A percentile compares a stretch with the other conserved stretches of the same genome.
phyloP scores from a whole-genome alignment of 345 rosid genomes.

The Arabidopsis suecica region DNA sequence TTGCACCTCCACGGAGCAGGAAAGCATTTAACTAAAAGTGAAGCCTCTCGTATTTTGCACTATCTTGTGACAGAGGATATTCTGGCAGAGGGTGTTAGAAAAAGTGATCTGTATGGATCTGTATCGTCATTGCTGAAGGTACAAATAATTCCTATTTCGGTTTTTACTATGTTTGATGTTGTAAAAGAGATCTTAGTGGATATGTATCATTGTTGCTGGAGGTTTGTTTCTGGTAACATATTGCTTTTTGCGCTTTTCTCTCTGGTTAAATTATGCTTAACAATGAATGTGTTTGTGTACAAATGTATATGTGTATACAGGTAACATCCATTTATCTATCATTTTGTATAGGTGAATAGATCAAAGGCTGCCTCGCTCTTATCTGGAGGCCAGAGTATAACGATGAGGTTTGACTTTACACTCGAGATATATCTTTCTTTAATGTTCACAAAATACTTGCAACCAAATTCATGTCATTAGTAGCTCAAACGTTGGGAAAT shows the following conservation, averaged over 20 bases:
- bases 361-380: slow-evolving; percentile 2
- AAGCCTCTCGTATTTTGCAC: slow-evolving; percentile 82
- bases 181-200: not conserved
- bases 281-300: not conserved
- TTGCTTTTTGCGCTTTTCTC: not conserved
- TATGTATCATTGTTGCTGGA: slow-evolving; percentile 1
- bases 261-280: not conserved
- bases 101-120: slow-evolving; percentile 91
- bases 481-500: not conserved
- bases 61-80: slow-evolving; percentile 83
- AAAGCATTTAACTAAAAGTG: slow-evolving; percentile 73
- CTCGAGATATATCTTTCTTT: not conserved
- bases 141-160: not conserved
- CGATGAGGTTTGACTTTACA: slow-evolving; percentile 13
- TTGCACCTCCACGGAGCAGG: slow-evolving; percentile 90
- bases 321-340: slow-evolving; percentile 13
- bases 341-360: slow-evolving; percentile 21
- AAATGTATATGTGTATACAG: not conserved
- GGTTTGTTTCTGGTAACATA: not conserved
- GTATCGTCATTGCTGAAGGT: slow-evolving; percentile 92
- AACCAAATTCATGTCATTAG: not conserved
- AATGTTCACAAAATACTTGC: slow-evolving; percentile 1
- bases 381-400: slow-evolving; percentile 22
- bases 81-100: slow-evolving; percentile 86
- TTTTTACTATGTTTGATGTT: not conserved